Base-by-base conservation (phyloP, 345 rosid genomes). In the Abelmoschus esculentus region DNA sequence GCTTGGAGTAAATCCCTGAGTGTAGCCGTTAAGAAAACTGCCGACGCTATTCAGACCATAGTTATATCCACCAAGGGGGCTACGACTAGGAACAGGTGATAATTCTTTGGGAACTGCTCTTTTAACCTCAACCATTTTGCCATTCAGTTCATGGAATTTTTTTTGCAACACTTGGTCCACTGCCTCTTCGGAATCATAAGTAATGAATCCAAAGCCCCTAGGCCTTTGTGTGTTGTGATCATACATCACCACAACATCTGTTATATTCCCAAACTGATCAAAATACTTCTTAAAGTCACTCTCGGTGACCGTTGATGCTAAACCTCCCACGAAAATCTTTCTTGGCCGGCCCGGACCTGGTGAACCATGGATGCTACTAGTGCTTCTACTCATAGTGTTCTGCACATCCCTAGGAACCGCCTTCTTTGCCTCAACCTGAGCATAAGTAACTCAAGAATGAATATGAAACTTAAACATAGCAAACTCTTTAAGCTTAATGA, bases 261-360 rank as follows among this genome's bases (percentile, higher is more conserved):
- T 11, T 32, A 56, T 26, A 56, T 56, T 56, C 60, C 60, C 60
- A 56, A 56, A 89, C 85, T 87, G 96, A 66, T 90, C 92, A 73
- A 90, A 90, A 72, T 90, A 90, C 58, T 80, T 82, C 83, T 78
- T 86, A 59, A 90, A 90, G 74, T 90, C 96, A 65, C 76, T 81
- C 67, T 90, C 96, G 6, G 92, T 87, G 62, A 90, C 92, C 3
- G 90, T 87, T 26, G 96, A 90, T 63, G 96, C 89, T 75, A 90
- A 56, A 56, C 60, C 60, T 22, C 60, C 60, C 1, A 56, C 60
- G 26, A 56, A 56, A 22, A 56, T 56, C 60, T 56, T 56, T 56
- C 60, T 56, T 56, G 31, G 10, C 15, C 15, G 60, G 31, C 60
- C 15, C 11, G 6, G 34, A 56, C 34, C 32, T 11, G 34, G 61